Percentiles rank a stretch among this genome's conserved stretches.
phyloP scores from a whole-genome alignment of 176 grass and related monocot species.

The Avena eriantha region DNA sequence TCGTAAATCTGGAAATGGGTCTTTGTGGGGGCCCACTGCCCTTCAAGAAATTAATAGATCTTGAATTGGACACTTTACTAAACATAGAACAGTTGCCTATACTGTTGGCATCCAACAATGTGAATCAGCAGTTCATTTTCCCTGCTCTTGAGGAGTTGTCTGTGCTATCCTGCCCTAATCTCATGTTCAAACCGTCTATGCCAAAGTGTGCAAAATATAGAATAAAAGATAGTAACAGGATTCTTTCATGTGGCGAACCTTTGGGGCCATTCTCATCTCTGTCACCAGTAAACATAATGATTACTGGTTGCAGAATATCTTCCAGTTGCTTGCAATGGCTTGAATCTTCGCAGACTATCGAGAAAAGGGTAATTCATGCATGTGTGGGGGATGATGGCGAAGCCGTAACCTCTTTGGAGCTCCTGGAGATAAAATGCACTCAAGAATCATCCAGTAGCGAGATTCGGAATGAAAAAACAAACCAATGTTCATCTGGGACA shows the following conservation, averaged over 20 bases:
- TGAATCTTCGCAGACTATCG: neutral
- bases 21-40: conserved; percentile 32
- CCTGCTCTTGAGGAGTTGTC: conserved; percentile 41
- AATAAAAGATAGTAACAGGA: conserved; percentile 27
- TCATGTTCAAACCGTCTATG: conserved; percentile 33
- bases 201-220: conserved; percentile 29
- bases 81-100: conserved; percentile 31
- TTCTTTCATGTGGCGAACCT: conserved; percentile 40
- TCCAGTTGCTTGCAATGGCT: conserved; percentile 29
- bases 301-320: conserved; percentile 25
- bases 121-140: conserved; percentile 37
- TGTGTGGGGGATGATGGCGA: conserved; percentile 34
- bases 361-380: neutral
- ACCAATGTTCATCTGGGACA: conserved; percentile 27
- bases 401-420: neutral
- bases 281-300: conserved; percentile 4
- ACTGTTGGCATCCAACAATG: neutral
- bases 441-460: neutral
- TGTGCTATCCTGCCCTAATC: conserved; percentile 20
- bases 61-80: conserved; percentile 28
- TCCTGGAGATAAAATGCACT: neutral
- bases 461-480: neutral
- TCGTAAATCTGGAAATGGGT: conserved; percentile 23
- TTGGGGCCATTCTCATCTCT: conserved; percentile 35
- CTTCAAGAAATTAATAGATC: conserved; percentile 34